These are phyloP conservation scores for Fusarium incarnatum DNA, from an alignment of 2,329 filamentous ascomycete genomes.

Conservation along the genomic window DNA sequence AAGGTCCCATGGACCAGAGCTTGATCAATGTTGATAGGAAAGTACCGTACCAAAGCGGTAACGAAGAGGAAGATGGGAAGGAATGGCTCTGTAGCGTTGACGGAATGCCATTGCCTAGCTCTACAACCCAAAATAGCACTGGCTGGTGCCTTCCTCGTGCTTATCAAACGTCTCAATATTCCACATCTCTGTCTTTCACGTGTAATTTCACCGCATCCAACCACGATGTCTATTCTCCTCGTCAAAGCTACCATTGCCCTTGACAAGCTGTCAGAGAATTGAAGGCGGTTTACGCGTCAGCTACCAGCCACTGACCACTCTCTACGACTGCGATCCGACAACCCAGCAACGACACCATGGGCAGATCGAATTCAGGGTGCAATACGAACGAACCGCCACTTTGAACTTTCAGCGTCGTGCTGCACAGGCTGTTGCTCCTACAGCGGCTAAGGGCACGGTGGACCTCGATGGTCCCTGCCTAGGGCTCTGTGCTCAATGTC, in stretches of 20 bases:
- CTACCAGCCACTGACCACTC: not conserved
- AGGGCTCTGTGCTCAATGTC: not conserved
- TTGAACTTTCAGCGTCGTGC: not conserved
- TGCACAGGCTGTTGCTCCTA: slow-evolving; percentile 1
- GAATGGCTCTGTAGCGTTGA: not conserved
- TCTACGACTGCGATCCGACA: not conserved
- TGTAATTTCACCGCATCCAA: not conserved
- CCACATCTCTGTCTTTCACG: not conserved
- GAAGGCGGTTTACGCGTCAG: not conserved
- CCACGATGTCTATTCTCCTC: not conserved
- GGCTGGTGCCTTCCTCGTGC: not conserved
- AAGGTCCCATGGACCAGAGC: not conserved
- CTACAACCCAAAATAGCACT: not conserved
- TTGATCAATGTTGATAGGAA: not conserved
- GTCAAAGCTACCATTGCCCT: not conserved
- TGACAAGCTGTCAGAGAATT: not conserved
- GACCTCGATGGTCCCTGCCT: slow-evolving; percentile 6
- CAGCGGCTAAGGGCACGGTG: slow-evolving; percentile 17
- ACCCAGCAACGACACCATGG: not conserved
- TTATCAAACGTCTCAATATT: not conserved
- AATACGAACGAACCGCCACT: slow-evolving; percentile 6
- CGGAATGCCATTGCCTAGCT: not conserved
- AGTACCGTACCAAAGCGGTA: slow-evolving; percentile 20
- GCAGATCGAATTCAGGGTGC: not conserved
- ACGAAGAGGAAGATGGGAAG: slow-evolving; percentile 25